Percentiles rank a stretch among this genome's conserved stretches.
phyloP scores from a whole-genome alignment of 768 basidiomycete genomes.

The Cyclocybe aegerita region DNA sequence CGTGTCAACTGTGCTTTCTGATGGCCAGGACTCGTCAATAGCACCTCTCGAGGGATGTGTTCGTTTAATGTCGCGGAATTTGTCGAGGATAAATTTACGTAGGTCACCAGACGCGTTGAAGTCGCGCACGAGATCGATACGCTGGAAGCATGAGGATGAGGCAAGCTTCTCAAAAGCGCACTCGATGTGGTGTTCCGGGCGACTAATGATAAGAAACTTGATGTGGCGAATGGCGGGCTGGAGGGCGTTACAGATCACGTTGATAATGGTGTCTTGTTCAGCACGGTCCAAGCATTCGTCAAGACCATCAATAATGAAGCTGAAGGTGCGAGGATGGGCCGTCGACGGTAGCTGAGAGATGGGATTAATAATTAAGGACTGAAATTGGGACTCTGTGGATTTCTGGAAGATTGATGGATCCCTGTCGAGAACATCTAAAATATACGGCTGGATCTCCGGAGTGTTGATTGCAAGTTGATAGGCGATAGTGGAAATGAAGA shows the following conservation, averaged over 20 bases:
- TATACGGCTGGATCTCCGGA: neutral
- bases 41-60: too few relatives aligned
- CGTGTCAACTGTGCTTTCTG: too few relatives aligned
- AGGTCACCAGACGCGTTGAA: too few relatives aligned
- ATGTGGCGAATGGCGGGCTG: neutral
- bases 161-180: too few relatives aligned
- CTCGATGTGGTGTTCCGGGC: neutral
- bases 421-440: neutral
- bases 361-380: neutral
- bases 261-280: neutral
- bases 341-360: neutral
- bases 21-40: too few relatives aligned
- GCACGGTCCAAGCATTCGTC: neutral
- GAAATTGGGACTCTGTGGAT: neutral
- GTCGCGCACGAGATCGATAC: too few relatives aligned
- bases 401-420: neutral
- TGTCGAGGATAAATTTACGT: too few relatives aligned
- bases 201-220: neutral
- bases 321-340: neutral
- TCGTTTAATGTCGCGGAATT: too few relatives aligned
- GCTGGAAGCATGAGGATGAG: too few relatives aligned
- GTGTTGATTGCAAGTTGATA: neutral
- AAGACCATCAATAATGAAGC: constrained; percentile 6
- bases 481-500: neutral
- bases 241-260: neutral